Evolutionary conservation across 768 basidiomycete genomes (phyloP).

Genomic region (Tricholoma saponaceum): DNA sequence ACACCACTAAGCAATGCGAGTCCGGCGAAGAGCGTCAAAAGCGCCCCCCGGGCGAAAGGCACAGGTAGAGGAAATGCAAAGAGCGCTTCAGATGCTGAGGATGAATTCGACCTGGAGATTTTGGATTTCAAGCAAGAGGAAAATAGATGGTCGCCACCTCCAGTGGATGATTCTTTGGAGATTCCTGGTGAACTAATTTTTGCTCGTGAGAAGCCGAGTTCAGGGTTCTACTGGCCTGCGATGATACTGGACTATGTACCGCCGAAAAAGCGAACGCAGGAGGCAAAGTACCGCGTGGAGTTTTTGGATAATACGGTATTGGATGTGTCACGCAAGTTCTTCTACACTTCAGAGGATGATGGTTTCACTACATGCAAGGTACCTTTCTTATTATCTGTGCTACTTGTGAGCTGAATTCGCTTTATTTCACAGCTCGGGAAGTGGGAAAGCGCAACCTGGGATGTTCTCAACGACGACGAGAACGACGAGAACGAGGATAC

Average conservation of each 20-base stretch:
- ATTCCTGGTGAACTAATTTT: conserved; percentile 70
- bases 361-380: conserved; percentile 66
- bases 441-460: conserved; percentile 44
- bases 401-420: not conserved
- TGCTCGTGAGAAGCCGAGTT: conserved; percentile 37
- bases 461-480: conserved; percentile 33
- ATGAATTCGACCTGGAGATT: conserved; percentile 3
- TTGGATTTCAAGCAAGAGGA: conserved; percentile 10
- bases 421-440: conserved; percentile 44
- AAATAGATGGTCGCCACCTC: conserved; percentile 35
- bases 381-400: not conserved
- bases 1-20: conserved; percentile 1
- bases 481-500: conserved; percentile 30
- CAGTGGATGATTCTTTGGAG: conserved; percentile 42
- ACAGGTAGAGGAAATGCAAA: conserved; percentile 19
- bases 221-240: conserved; percentile 62
- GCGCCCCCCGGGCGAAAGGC: not conserved
- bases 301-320: conserved; percentile 52
- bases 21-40: conserved; percentile 5
- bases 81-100: conserved; percentile 14
- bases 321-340: conserved; percentile 44
- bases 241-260: conserved; percentile 48
- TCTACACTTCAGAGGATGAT: conserved; percentile 54
- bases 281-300: conserved; percentile 46
- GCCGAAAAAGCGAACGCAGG: conserved; percentile 29